Conservation (phyloP, 768 basidiomycete genomes). For the Coprinopsis cinerea region DNA sequence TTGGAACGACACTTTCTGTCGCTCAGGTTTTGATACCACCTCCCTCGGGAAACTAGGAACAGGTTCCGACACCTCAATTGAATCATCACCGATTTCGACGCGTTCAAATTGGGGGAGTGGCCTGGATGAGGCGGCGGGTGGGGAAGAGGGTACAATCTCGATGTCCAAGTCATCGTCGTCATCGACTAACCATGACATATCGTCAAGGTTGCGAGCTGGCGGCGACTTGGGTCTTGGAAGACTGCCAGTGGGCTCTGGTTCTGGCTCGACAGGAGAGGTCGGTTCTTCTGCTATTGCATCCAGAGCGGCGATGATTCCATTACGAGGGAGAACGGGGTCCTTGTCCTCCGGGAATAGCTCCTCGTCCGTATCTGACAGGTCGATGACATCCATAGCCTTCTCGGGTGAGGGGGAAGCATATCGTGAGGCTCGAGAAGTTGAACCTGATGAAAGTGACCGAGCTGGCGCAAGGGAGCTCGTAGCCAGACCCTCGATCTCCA, state of each 20-base stretch:
- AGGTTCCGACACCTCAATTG: slow-evolving; percentile 21
- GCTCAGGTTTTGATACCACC: too few relatives aligned
- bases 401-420: background rate
- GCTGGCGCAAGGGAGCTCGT: background rate
- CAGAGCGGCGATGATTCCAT: background rate
- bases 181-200: slow-evolving; percentile 63
- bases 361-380: slow-evolving; percentile 7
- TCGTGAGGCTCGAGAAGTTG: background rate
- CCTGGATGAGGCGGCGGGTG: background rate
- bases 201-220: slow-evolving; percentile 21
- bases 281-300: background rate
- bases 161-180: slow-evolving; percentile 53
- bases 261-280: background rate
- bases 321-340: background rate
- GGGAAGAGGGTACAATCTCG: background rate
- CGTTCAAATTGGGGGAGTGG: slow-evolving; percentile 21
- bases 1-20: background rate
- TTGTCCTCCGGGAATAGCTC: background rate
- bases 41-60: background rate
- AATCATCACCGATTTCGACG: slow-evolving; percentile 19
- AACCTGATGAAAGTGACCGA: background rate
- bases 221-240: background rate
- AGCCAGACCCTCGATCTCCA: slow-evolving; percentile 42
- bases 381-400: background rate
- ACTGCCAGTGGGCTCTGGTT: background rate